Evolutionary conservation across 2,329 filamentous ascomycete species (phyloP), one percentile per base, ranked within the genome.

Genomic region (Alternaria tenuissima): DNA sequence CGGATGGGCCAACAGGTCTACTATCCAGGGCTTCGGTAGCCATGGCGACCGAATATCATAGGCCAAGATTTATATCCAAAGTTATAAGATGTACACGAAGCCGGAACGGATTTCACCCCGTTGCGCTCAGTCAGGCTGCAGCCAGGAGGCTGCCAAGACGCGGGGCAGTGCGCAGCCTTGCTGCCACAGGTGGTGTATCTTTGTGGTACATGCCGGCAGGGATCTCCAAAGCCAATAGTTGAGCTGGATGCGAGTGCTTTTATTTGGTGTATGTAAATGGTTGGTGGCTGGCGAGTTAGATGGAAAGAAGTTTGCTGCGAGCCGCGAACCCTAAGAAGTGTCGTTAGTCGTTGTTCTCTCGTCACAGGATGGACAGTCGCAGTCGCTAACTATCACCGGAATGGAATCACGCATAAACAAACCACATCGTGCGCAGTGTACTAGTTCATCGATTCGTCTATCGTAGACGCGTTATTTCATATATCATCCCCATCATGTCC

Each of bases 401-500:
- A n/a, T 18, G 6, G 2, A 0, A 30, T 32, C 28, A 32, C 28
- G 14, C 28, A 47, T 3, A 2, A 2, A 8, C 28, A 6, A 9
- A 22, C 6, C 5, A 3, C 1, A 14, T 11, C 1, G 18, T 32
- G 28, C 44, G 11, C 46, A n/a, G 18, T 39, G 22, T 52, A 39
- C 28, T 26, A 41, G 12, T 46, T 60, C 57, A n/a, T 57, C 26
- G 42, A 61, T 61, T 61, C 58, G 47, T 61, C 58, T 57, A 61
- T 57, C 58, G 24, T 61, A 47, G 42, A 54, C 57, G 51, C 57
- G 52, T 56, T 36, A 54, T 22, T 59, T 60, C 57, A 30, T 60
- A 46, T 38, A 51, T 41, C 54, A 36, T 57, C 46, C 41, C n/a
- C 52, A 22, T 47, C 46, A 11, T 55, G 44, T 34, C 12, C 30